Evolutionary conservation across 2,329 filamentous ascomycete species (phyloP).

Genomic region (Fusarium verticillioides): DNA sequence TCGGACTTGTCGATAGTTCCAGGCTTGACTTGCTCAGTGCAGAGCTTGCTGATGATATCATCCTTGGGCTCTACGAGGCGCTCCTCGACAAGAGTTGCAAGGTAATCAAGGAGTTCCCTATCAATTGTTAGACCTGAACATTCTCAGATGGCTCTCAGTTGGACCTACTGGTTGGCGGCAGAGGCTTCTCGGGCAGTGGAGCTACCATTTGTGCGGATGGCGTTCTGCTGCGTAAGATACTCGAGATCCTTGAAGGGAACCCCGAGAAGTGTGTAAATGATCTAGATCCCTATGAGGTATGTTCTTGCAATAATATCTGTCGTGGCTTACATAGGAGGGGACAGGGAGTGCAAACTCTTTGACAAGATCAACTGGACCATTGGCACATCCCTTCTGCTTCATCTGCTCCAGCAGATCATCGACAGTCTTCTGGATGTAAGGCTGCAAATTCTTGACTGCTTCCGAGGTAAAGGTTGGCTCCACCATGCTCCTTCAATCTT

Average conservation of each 20-base stretch:
- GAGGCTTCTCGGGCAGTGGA: slow-evolving; percentile 59
- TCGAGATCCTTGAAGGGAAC: slow-evolving; percentile 59
- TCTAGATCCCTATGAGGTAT: slow-evolving; percentile 41
- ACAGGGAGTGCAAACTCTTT: slow-evolving; percentile 60
- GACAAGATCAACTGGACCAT: slow-evolving; percentile 57
- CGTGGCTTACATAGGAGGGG: slow-evolving; percentile 55
- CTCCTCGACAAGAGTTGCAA: slow-evolving; percentile 56
- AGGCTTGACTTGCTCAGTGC: slow-evolving; percentile 53
- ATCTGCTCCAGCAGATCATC: slow-evolving; percentile 55
- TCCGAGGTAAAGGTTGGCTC: slow-evolving; percentile 55
- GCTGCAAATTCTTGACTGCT: slow-evolving; percentile 53
- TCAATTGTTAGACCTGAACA: background rate
- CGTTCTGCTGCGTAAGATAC: slow-evolving; percentile 59
- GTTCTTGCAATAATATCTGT: too few relatives aligned
- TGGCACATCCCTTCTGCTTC: slow-evolving; percentile 48
- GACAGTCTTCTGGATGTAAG: slow-evolving; percentile 59
- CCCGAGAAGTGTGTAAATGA: slow-evolving; percentile 62
- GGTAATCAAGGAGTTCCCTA: slow-evolving; percentile 57
- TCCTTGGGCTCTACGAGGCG: slow-evolving; percentile 53
- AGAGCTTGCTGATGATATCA: slow-evolving; percentile 59
- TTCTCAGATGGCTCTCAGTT: accelerated
- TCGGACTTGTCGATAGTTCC: slow-evolving; percentile 55
- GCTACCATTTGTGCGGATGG: slow-evolving; percentile 59
- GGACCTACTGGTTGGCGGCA: slow-evolving; percentile 54
- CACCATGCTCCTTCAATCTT: slow-evolving; percentile 54